Conservation (phyloP, 208 protist species). For the Angomonas deanei region DNA sequence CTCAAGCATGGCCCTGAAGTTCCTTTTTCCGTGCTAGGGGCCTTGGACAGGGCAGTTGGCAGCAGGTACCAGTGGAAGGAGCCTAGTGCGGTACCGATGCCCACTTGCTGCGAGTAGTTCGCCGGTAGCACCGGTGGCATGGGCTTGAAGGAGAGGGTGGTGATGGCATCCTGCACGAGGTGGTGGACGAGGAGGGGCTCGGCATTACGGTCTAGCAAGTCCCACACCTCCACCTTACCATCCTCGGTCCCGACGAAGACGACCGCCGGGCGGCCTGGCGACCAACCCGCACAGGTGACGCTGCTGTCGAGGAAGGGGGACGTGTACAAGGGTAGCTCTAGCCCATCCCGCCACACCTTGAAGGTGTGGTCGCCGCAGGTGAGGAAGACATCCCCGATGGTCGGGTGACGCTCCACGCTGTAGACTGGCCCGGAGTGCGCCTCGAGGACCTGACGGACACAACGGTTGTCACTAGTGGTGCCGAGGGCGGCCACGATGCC, state of each 20-base stretch:
- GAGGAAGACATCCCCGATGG: slow-evolving; percentile 82
- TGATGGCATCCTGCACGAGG: slow-evolving; percentile 88
- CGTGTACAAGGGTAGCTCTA: slow-evolving; percentile 67
- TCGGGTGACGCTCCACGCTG: slow-evolving; percentile 77
- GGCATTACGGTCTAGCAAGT: slow-evolving; percentile 87
- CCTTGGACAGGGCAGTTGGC: slow-evolving; percentile 70
- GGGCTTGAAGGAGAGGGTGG: slow-evolving; percentile 82
- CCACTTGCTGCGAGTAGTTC: slow-evolving; percentile 74
- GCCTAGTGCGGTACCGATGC: slow-evolving; percentile 80
- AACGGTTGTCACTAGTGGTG: slow-evolving; percentile 54
- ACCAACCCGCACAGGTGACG: slow-evolving; percentile 84
- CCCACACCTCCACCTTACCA: slow-evolving; percentile 87
- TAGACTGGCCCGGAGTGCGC: slow-evolving; percentile 77
- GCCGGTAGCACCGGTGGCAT: slow-evolving; percentile 29
- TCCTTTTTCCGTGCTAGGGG: slow-evolving; percentile 69
- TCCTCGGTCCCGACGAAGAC: slow-evolving; percentile 75
- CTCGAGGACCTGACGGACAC: slow-evolving; percentile 41
- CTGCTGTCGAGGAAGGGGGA: slow-evolving; percentile 43
- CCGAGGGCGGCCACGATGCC: slow-evolving; percentile 37
- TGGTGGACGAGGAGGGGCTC: slow-evolving; percentile 82
- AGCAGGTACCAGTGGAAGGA: slow-evolving; percentile 88
- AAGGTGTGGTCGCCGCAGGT: slow-evolving; percentile 83
- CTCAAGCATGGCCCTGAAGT: slow-evolving; percentile 80
- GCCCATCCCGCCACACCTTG: slow-evolving; percentile 85
- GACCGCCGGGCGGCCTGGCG: slow-evolving; percentile 68